Evolutionary conservation across 1,139 yeast genomes (phyloP), one percentile per base, ranked within the genome.

Genomic region (Hansenula lynferdii): DNA sequence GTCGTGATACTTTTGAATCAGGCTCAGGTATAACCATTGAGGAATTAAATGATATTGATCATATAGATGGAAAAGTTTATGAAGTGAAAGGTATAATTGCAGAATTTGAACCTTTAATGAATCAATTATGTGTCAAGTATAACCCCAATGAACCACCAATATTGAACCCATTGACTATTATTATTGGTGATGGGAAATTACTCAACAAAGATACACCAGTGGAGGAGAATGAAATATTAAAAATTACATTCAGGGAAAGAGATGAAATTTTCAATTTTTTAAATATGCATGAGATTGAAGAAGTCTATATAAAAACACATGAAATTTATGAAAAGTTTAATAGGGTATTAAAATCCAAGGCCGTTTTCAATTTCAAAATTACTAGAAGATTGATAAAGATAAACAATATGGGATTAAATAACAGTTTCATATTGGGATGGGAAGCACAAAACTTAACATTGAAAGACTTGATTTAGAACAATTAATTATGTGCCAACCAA

Each of bases 401-500:
- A 3, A 41, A 40, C 31, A 28, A 31, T 18, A 14, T 5, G 8
- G 42, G 42, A 15, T 14, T 14, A 6, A 5, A 12, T 6, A 24
- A 24, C 5, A 30, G 24, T 19, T 31, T 20, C 9, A 7, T 47
- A 4, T 17, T 43, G 8, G 48, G 48, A 3, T 48, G 51, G 51
- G 48, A 41, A 16, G 27, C 38, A 14, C 18, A 20, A 14, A 43
- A 40, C 14, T 15, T 42, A 17, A 39, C 48, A 5, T 18, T 45
- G n/a, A 22, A 36, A 11, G 18, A 19, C 9, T 11, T 35, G 10
- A 15, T 25, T 2, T 10, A 28, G n/a, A 5, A 3, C n/a, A 8
- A 9, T 35, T 29, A 45, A 11, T 44, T 45, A 27, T 42, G 39
- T 7, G 41, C 45, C 3, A 50, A 29, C 55, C 55, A 50, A 28